Percentiles rank a stretch among this genome's conserved stretches.
Evolutionary conservation across 1,284 basidiomycete species (phyloP).

Genomic region (Puccinia coronata): DNA sequence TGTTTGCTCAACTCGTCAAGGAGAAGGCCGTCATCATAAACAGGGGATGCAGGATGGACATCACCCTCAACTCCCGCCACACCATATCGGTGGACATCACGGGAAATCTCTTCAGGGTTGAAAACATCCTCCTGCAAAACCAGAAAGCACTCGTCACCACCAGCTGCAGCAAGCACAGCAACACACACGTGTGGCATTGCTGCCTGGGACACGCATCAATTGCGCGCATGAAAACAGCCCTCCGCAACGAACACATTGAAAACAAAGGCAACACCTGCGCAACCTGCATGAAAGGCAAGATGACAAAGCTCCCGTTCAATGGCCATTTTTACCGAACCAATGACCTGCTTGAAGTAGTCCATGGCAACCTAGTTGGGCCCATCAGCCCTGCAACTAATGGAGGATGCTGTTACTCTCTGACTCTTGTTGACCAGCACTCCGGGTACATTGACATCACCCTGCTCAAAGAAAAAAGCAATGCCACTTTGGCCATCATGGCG

Average conservation of each 20-base stretch:
- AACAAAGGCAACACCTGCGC: not conserved
- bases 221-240: not conserved
- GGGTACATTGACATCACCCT: not conserved
- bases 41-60: not conserved
- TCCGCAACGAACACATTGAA: too few species aligned
- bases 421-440: not conserved
- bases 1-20: not conserved
- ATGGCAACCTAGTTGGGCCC: not conserved
- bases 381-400: too few species aligned
- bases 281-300: not conserved
- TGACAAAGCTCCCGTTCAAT: slow-evolving; percentile 4
- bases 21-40: not conserved
- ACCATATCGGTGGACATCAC: not conserved
- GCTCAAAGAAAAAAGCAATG: slow-evolving; percentile 12
- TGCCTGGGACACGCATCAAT: not conserved
- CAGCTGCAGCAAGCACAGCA: too few species aligned
- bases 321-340: not conserved
- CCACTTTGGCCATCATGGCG: too few species aligned
- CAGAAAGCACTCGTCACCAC: too few species aligned
- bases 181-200: too few species aligned
- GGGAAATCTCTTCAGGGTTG: not conserved
- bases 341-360: not conserved
- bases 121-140: not conserved
- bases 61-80: not conserved
- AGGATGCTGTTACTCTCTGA: not conserved